Evolutionary conservation across 2,329 filamentous ascomycete species (phyloP).

Genomic region (Colletotrichum sp.): DNA sequence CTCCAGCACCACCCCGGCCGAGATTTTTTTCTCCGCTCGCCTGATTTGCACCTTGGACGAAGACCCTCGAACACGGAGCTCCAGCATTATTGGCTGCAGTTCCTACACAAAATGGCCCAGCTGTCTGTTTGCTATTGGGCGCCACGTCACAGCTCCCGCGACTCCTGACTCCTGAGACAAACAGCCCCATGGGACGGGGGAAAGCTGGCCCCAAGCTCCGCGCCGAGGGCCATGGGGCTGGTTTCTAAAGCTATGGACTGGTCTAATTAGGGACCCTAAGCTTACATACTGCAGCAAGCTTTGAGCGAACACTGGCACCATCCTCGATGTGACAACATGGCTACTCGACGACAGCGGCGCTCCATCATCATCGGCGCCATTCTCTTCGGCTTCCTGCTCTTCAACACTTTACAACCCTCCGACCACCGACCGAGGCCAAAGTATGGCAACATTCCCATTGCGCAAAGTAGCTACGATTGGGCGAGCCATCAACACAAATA

Average conservation of each 20-base stretch:
- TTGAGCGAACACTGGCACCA: neutral
- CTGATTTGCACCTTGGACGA: neutral
- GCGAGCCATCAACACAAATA: constrained; percentile 10
- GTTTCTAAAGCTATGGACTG: neutral
- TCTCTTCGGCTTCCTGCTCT: constrained; percentile 1
- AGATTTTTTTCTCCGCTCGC: neutral
- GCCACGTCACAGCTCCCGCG: neutral
- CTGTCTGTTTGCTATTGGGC: neutral
- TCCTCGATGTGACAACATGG: constrained; percentile 15
- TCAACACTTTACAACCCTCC: neutral
- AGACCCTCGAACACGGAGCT: neutral
- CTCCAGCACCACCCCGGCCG: neutral
- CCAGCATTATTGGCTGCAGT: neutral
- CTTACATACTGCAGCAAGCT: neutral
- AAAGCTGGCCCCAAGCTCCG: neutral
- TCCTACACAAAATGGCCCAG: neutral
- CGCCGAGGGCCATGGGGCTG: neutral
- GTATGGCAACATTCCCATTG: constrained; percentile 1
- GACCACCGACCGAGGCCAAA: neutral
- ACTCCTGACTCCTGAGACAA: neutral
- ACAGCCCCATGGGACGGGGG: neutral
- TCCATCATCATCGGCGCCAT: constrained; percentile 11
- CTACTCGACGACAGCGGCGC: constrained; percentile 21
- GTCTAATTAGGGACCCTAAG: neutral
- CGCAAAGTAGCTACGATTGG: constrained; percentile 22